Evolutionary conservation across 352 stramenopile genomes (phyloP).

Genomic region (Phytophthora cryptogea): DNA sequence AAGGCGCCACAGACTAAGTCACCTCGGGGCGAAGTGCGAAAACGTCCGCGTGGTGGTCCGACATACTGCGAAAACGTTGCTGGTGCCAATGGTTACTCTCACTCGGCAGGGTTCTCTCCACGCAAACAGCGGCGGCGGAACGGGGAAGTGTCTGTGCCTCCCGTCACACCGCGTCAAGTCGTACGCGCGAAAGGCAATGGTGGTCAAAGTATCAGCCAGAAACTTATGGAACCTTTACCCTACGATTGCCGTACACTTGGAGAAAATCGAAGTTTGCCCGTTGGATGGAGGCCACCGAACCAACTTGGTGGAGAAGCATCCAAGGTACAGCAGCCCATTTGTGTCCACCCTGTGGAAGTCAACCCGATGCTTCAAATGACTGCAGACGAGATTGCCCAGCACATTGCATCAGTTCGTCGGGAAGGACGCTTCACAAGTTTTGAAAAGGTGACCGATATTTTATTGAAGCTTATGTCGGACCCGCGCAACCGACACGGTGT

Average conservation of each 20-base stretch:
- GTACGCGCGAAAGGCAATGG: slow-evolving; percentile 30
- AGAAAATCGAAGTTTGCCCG: slow-evolving; percentile 61
- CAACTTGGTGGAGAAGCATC: slow-evolving; percentile 5
- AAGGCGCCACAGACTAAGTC: slow-evolving; percentile 32
- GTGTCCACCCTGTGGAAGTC: slow-evolving; percentile 30
- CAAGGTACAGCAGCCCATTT: not conserved
- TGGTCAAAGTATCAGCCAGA: slow-evolving; percentile 39
- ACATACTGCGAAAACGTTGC: slow-evolving; percentile 13
- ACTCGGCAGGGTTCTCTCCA: slow-evolving; percentile 33
- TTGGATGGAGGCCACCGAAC: slow-evolving; percentile 32
- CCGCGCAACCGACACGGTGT: slow-evolving; percentile 70
- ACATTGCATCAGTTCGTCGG: slow-evolving; percentile 69
- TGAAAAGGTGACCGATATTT: slow-evolving; percentile 64
- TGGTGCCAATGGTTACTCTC: slow-evolving; percentile 10
- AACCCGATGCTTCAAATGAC: slow-evolving; percentile 71
- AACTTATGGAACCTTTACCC: slow-evolving; percentile 41
- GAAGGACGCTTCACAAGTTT: slow-evolving; percentile 69
- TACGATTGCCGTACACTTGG: slow-evolving; percentile 44
- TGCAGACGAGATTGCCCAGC: slow-evolving; percentile 51
- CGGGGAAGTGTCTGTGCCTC: slow-evolving; percentile 26
- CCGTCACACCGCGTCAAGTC: slow-evolving; percentile 38
- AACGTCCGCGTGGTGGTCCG: slow-evolving; percentile 19
- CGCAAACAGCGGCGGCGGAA: slow-evolving; percentile 47
- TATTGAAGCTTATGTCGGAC: slow-evolving; percentile 77
- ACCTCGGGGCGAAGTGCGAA: slow-evolving; percentile 30